Conservation (phyloP, 2,329 filamentous ascomycete genomes). For the Cladosporium velox region DNA sequence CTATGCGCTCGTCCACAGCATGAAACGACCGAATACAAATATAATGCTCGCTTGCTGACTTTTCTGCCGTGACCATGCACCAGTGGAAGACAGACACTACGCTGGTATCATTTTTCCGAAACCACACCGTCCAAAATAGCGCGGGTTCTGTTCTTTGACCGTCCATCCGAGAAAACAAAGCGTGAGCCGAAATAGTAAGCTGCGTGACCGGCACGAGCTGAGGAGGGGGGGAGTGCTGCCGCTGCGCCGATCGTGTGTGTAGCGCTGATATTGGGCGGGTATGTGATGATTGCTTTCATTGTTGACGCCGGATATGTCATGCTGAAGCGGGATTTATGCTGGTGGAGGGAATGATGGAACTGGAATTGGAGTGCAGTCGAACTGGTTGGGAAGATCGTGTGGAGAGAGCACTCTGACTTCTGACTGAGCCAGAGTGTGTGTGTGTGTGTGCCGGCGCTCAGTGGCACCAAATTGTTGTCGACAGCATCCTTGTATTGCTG, state of each 20-base stretch:
- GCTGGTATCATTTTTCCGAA: not conserved
- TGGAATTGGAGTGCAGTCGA: not conserved
- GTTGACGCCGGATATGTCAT: not conserved
- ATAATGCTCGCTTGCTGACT: not conserved
- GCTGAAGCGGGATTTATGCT: not conserved
- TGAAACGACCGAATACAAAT: not conserved
- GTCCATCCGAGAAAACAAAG: not conserved
- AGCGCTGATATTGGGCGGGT: not conserved
- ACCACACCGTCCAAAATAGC: not conserved
- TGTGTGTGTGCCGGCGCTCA: too few species aligned
- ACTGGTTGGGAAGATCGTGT: not conserved
- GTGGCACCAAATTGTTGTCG: not conserved
- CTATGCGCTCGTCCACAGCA: not conserved
- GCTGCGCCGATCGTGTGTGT: not conserved
- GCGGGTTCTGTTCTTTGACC: not conserved
- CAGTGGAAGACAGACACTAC: not conserved
- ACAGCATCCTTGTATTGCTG: not conserved
- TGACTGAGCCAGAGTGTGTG: too few species aligned
- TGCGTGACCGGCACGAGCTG: slow-evolving; percentile 3
- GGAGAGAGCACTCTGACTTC: not conserved
- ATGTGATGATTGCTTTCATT: not conserved
- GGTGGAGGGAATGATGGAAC: not conserved
- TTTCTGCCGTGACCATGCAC: not conserved
- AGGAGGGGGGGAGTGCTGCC: not conserved
- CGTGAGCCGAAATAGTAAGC: slow-evolving; percentile 5